Evolutionary conservation across 352 stramenopile genomes (phyloP).

Genomic region (Stramenopiles sp.): DNA sequence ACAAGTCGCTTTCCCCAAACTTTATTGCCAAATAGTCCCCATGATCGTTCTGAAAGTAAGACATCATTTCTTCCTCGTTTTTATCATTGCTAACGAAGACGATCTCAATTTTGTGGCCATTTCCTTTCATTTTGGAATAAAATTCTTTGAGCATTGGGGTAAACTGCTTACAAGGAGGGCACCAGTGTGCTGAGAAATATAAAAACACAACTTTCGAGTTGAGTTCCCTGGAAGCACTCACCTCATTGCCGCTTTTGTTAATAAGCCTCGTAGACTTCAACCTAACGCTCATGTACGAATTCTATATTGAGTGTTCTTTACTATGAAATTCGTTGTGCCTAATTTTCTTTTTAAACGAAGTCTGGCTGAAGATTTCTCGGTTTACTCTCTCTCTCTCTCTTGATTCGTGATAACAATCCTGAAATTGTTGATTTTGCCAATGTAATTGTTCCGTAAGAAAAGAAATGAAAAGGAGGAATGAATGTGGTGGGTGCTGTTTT

Average conservation of each 20-base stretch:
- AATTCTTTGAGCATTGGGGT: conserved; percentile 65
- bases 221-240: background rate
- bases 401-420: no score
- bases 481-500: no score
- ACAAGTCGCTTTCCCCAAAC: conserved; percentile 41
- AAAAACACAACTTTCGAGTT: conserved; percentile 45
- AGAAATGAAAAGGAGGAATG: no score
- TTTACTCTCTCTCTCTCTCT: no score
- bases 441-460: no score
- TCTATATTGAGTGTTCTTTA: no score
- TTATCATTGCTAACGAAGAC: conserved; percentile 65
- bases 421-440: no score
- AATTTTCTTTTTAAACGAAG: no score
- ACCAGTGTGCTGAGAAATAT: conserved; percentile 91
- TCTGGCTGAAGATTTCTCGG: no score
- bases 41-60: conserved; percentile 54
- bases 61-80: conserved; percentile 41
- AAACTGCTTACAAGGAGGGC: conserved; percentile 73
- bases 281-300: background rate
- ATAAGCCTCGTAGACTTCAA: background rate
- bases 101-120: conserved; percentile 64
- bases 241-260: background rate
- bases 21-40: conserved; percentile 79
- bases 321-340: no score
- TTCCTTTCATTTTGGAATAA: conserved; percentile 65